A percentile compares a stretch with the other conserved stretches of the same genome.
Evolutionary conservation across 169 alveolate species (phyloP).

Genomic region (Babesia ovis): DNA sequence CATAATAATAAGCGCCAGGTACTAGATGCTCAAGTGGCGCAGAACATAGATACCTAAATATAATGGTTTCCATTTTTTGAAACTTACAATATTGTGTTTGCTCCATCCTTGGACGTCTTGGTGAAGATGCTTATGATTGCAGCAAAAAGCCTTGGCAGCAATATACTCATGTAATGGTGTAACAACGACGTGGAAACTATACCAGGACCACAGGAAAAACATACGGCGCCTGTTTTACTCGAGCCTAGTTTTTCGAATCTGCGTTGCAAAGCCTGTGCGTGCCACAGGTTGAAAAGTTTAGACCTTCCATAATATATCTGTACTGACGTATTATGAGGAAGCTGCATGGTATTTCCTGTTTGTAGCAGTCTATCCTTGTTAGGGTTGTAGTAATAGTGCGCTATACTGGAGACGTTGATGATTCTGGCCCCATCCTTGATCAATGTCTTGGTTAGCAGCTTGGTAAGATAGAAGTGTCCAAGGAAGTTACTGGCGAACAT

Average conservation of each 20-base stretch:
- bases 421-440: slow-evolving; percentile 38
- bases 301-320: slow-evolving; percentile 47
- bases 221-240: slow-evolving; percentile 13
- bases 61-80: background rate
- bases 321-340: background rate
- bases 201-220: slow-evolving; percentile 59
- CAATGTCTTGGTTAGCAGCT: slow-evolving; percentile 22
- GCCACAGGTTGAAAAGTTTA: slow-evolving; percentile 55
- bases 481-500: slow-evolving; percentile 56
- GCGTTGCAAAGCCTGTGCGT: slow-evolving; percentile 61
- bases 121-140: slow-evolving; percentile 5
- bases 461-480: slow-evolving; percentile 58
- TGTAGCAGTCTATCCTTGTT: slow-evolving; percentile 26
- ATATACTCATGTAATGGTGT: background rate
- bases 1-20: slow-evolving; percentile 61
- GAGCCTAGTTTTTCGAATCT: slow-evolving; percentile 25
- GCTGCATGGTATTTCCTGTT: slow-evolving; percentile 10
- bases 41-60: slow-evolving; percentile 40
- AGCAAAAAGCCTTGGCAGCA: background rate
- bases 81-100: slow-evolving; percentile 52
- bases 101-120: slow-evolving; percentile 56
- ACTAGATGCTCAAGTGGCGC: slow-evolving; percentile 28
- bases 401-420: slow-evolving; percentile 62
- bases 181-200: slow-evolving; percentile 46
- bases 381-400: slow-evolving; percentile 60